Conservation (phyloP, 768 basidiomycete genomes). For the Pleurotus cornucopiae region DNA sequence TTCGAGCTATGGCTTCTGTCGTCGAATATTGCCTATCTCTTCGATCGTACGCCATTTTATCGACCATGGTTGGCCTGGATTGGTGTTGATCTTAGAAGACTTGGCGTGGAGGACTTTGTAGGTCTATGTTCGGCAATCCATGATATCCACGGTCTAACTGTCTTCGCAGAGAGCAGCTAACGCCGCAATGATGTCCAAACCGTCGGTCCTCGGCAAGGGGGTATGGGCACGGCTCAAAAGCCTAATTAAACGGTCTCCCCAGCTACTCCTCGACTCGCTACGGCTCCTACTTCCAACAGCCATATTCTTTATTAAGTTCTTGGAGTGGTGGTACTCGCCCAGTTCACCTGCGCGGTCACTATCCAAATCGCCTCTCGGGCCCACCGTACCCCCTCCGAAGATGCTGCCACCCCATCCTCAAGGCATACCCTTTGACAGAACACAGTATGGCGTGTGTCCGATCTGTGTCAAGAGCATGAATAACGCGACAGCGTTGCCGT, state of each 20-base stretch:
- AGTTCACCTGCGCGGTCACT: constrained; percentile 79
- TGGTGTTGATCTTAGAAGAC: constrained; percentile 76
- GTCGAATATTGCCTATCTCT: constrained; percentile 88
- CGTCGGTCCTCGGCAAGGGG: constrained; percentile 21
- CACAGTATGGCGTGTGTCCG: constrained; percentile 79
- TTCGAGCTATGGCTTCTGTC: constrained; percentile 81
- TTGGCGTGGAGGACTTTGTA: constrained; percentile 78
- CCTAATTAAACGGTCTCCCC: constrained; percentile 50
- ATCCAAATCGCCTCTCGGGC: constrained; percentile 58
- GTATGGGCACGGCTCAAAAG: constrained; percentile 40
- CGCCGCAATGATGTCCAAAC: constrained; percentile 21
- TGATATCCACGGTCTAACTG: constrained; percentile 9
- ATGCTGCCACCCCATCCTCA: constrained; percentile 73
- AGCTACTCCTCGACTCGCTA: constrained; percentile 70
- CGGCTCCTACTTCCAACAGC: constrained; percentile 78
- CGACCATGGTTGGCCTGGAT: constrained; percentile 91
- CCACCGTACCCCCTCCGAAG: constrained; percentile 71
- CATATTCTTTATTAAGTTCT: constrained; percentile 93
- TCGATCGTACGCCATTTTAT: constrained; percentile 81
- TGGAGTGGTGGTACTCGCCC: constrained; percentile 99
- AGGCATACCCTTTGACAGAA: constrained; percentile 59
- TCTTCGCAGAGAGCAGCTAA: constrained; percentile 35
- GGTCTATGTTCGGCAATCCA: constrained; percentile 19
- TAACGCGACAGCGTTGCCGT: constrained; percentile 88
- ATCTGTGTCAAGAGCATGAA: constrained; percentile 68